phyloP scores from a whole-genome alignment of 1,284 basidiomycete species.

The Heimioporus punctisporus region DNA sequence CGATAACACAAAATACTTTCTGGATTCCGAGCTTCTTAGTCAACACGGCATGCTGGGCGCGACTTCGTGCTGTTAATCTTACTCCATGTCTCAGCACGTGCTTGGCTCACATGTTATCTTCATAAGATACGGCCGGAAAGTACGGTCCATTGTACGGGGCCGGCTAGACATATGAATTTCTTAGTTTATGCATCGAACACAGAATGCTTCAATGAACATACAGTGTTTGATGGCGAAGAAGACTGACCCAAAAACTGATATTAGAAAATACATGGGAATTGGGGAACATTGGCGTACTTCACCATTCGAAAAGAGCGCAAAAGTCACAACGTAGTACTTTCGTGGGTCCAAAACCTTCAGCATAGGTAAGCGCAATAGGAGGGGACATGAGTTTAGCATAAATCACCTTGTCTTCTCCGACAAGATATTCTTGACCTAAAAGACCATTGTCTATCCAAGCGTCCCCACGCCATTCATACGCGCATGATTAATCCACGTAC shows the following conservation, averaged over 20 bases:
- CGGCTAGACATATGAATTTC: conserved; percentile 34
- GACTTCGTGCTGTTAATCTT: conserved; percentile 33
- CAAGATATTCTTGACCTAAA: conserved; percentile 50
- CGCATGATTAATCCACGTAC: conserved; percentile 20
- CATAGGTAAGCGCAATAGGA: neutral
- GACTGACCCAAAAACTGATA: neutral
- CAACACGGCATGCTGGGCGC: conserved; percentile 57
- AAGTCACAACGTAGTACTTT: conserved; percentile 58
- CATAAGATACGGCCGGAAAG: conserved; percentile 52
- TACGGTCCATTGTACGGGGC: conserved; percentile 49
- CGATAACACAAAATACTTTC: conserved; percentile 31
- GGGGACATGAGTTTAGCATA: neutral
- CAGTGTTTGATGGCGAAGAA: conserved; percentile 23
- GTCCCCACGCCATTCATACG: neutral
- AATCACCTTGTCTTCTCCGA: conserved; percentile 51
- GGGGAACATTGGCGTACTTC: conserved; percentile 40
- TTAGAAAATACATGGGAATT: neutral
- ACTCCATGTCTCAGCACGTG: neutral
- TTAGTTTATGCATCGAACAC: neutral
- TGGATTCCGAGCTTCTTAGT: conserved; percentile 49
- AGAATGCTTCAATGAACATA: conserved; percentile 2
- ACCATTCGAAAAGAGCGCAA: conserved; percentile 60
- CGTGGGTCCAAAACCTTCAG: conserved; percentile 46
- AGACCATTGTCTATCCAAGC: conserved; percentile 24
- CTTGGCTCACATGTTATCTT: conserved; percentile 56